Percentiles rank a stretch among this genome's conserved stretches.
phyloP scores from a whole-genome alignment of 345 rosid species.

The Noccaea caerulescens region DNA sequence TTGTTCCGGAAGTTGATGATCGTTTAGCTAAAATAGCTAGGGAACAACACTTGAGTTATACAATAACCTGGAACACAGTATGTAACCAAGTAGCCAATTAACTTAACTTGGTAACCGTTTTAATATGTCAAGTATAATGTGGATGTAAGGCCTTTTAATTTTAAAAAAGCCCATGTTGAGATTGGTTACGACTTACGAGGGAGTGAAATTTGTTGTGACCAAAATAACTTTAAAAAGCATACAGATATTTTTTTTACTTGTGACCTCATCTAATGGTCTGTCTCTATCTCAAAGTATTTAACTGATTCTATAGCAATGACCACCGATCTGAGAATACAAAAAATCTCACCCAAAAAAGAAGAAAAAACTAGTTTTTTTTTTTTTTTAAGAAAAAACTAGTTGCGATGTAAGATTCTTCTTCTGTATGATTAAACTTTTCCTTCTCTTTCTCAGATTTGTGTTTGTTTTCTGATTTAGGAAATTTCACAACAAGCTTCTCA shows the following conservation, averaged over 20 bases:
- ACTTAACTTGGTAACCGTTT: too few species aligned
- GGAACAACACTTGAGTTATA: too few species aligned
- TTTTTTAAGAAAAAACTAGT: neutral
- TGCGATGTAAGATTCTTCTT: conserved; percentile 31
- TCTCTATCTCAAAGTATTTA: conserved; percentile 4
- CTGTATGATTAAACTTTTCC: conserved; percentile 1
- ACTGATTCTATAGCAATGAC: conserved; percentile 4
- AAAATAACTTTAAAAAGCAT: too few species aligned
- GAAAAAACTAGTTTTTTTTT: neutral
- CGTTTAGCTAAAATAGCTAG: too few species aligned
- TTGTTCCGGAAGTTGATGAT: too few species aligned
- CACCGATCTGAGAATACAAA: conserved; percentile 17
- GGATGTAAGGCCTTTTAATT: too few species aligned
- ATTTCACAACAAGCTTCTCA: conserved; percentile 32
- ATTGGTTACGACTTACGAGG: too few species aligned
- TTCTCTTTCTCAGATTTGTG: conserved; percentile 27
- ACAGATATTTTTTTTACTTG: neutral
- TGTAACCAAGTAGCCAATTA: too few species aligned
- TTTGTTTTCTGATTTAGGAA: conserved; percentile 39
- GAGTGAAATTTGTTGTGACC: too few species aligned
- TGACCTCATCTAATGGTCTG: conserved; percentile 16
- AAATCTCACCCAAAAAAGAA: conserved; percentile 16
- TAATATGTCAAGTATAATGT: too few species aligned
- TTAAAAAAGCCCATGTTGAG: too few species aligned
- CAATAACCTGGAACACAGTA: too few species aligned